phyloP scores from a whole-genome alignment of 257 asterid species.

The Nicotiana tomentosiformis region DNA sequence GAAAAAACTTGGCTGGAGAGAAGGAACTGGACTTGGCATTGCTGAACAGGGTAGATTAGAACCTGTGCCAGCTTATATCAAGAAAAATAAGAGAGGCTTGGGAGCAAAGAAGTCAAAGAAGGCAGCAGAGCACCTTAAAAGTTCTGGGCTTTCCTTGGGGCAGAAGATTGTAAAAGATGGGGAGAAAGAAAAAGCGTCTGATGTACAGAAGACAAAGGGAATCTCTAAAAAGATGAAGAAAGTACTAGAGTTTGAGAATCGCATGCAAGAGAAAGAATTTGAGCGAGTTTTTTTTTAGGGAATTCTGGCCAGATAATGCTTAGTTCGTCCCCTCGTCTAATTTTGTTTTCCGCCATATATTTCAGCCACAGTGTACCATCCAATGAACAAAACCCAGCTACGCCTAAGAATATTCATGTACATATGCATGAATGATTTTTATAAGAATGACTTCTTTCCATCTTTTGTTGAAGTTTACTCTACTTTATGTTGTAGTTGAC shows the following conservation, averaged over 20 bases:
- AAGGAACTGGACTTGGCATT: constrained; percentile 13
- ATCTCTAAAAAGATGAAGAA: constrained; percentile 68
- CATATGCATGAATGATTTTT: not conserved
- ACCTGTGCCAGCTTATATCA: constrained; percentile 40
- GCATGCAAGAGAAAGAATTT: constrained; percentile 65
- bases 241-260: constrained; percentile 58
- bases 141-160: constrained; percentile 1
- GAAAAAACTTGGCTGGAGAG: not conserved
- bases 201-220: constrained; percentile 32
- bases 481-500: not conserved
- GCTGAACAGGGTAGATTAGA: not conserved
- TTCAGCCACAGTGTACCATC: no score
- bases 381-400: no score
- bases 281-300: constrained; percentile 70
- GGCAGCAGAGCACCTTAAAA: constrained; percentile 18
- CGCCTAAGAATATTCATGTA: no score
- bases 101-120: constrained; percentile 72
- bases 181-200: constrained; percentile 27
- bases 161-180: constrained; percentile 3
- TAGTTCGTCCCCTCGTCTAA: constrained; percentile 15
- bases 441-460: not conserved
- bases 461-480: not conserved
- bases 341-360: not conserved
- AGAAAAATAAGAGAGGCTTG: constrained; percentile 76
- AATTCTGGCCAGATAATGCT: constrained; percentile 94